phyloP scores from a whole-genome alignment of 192 early-diverging fungal species.

The Entomortierella parvispora region DNA sequence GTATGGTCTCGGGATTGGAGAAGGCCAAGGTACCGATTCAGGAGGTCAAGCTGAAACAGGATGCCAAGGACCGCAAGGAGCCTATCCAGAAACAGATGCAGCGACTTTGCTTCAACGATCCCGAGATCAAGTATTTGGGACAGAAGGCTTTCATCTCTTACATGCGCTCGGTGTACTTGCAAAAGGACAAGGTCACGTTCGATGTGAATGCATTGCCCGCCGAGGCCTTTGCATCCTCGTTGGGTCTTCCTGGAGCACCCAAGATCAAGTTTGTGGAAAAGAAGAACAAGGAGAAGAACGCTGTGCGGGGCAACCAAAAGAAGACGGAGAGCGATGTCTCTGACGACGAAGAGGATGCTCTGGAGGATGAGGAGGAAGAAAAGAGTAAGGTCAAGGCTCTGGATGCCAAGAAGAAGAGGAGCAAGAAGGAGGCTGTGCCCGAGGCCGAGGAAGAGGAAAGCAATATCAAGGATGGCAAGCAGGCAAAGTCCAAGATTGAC shows the following conservation, averaged over 20 bases:
- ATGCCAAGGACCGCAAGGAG: conserved; percentile 73
- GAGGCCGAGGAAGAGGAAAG: conserved; percentile 28
- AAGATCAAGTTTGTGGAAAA: conserved; percentile 92
- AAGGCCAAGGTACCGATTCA: conserved; percentile 88
- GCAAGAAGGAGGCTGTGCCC: conserved; percentile 46
- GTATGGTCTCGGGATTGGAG: conserved; percentile 79
- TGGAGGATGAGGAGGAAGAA: conserved; percentile 38
- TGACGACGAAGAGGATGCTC: conserved; percentile 50
- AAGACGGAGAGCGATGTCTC: conserved; percentile 49
- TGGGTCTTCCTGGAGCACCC: conserved; percentile 96
- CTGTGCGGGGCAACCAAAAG: conserved; percentile 63
- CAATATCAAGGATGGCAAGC: conserved; percentile 34
- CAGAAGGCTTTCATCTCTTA: conserved; percentile 98
- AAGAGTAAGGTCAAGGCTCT: conserved; percentile 28
- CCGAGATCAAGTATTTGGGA: conserved; percentile 96
- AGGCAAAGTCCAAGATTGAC: conserved; percentile 84
- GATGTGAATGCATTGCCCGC: conserved; percentile 86
- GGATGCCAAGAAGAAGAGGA: conserved; percentile 52
- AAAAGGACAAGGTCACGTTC: conserved; percentile 92
- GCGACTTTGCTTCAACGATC: conserved; percentile 90
- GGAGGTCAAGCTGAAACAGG: conserved; percentile 87
- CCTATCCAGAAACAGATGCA: conserved; percentile 86
- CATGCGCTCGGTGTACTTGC: conserved; percentile 91
- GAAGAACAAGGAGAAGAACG: conserved; percentile 73
- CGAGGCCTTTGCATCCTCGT: conserved; percentile 86